Conservation (phyloP, 805 yeast genomes). For the Metschnikowia santaceciliae region DNA sequence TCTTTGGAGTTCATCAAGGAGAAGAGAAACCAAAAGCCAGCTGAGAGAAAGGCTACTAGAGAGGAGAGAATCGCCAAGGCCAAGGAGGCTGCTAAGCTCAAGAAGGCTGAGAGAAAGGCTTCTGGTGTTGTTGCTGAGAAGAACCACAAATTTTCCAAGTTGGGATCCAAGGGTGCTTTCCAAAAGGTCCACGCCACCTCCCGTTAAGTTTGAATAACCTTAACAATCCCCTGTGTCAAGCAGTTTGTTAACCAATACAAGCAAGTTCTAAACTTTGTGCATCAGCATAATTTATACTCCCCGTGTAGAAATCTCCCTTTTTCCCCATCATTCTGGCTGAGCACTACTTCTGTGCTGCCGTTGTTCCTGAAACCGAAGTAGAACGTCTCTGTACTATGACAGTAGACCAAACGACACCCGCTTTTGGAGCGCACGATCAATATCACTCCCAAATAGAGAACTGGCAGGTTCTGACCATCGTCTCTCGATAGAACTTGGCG, state of each 20-base stretch:
- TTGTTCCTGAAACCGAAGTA: conserved; percentile 21
- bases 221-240: conserved; percentile 8
- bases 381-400: conserved; percentile 20
- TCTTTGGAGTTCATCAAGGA: conserved; percentile 97
- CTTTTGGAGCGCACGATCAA: conserved; percentile 11
- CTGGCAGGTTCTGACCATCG: conserved; percentile 6
- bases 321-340: conserved; percentile 9
- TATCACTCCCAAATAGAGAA: conserved; percentile 32
- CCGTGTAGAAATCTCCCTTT: conserved; percentile 14
- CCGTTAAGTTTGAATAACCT: conserved; percentile 55
- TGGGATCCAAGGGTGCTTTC: conserved; percentile 97
- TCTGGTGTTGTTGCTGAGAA: conserved; percentile 61
- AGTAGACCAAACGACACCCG: conserved; percentile 11
- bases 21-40: conserved; percentile 94
- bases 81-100: conserved; percentile 87
- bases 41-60: conserved; percentile 97
- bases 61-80: conserved; percentile 79
- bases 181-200: conserved; percentile 95
- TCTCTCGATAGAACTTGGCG: conserved; percentile 13
- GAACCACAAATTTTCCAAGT: conserved; percentile 70
- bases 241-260: conserved; percentile 11
- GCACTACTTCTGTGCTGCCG: conserved; percentile 15
- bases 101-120: conserved; percentile 93
- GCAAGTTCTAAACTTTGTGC: conserved; percentile 7
- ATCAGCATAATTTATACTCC: conserved; percentile 9